phyloP scores from a whole-genome alignment of 2,329 filamentous ascomycete species.

The Pseudopithomyces chartarum region DNA sequence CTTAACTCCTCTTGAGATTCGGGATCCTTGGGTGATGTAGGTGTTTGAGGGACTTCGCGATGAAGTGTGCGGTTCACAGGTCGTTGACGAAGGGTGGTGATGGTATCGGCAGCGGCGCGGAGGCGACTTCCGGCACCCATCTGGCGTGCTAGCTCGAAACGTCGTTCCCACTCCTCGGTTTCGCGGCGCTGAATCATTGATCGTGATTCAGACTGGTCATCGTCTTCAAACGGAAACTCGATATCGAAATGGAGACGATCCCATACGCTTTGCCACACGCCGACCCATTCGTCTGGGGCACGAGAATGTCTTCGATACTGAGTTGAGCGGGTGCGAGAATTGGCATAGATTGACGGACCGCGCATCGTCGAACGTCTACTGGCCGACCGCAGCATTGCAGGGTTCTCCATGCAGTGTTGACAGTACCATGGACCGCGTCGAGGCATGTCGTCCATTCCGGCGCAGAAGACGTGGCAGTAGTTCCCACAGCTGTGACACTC shows the following conservation, averaged over 20 bases:
- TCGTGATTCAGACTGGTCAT: slow-evolving; percentile 61
- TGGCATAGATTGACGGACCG: slow-evolving; percentile 39
- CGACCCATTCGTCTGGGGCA: slow-evolving; percentile 60
- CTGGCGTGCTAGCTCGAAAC: slow-evolving; percentile 79
- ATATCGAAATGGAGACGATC: slow-evolving; percentile 77
- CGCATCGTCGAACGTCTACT: slow-evolving; percentile 27
- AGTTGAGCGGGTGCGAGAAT: slow-evolving; percentile 34
- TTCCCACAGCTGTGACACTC: slow-evolving; percentile 91
- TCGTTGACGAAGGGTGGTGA: slow-evolving; percentile 56
- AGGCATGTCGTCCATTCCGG: slow-evolving; percentile 79
- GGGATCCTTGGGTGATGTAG: slow-evolving; percentile 61
- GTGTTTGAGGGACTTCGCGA: slow-evolving; percentile 46
- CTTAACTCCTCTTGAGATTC: slow-evolving; percentile 80
- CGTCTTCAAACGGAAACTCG: slow-evolving; percentile 82
- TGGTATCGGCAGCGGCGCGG: slow-evolving; percentile 67
- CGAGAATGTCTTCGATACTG: slow-evolving; percentile 37
- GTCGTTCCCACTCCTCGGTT: slow-evolving; percentile 77
- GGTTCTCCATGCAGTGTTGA: slow-evolving; percentile 69
- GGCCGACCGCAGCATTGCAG: slow-evolving; percentile 44
- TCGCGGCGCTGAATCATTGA: slow-evolving; percentile 62
- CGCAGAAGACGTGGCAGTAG: slow-evolving; percentile 89
- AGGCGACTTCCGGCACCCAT: slow-evolving; percentile 78
- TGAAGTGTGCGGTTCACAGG: slow-evolving; percentile 35
- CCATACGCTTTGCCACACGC: slow-evolving; percentile 91
- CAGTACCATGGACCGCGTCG: slow-evolving; percentile 82